phyloP scores from a whole-genome alignment of 768 basidiomycete genomes.

The Russula sp. region DNA sequence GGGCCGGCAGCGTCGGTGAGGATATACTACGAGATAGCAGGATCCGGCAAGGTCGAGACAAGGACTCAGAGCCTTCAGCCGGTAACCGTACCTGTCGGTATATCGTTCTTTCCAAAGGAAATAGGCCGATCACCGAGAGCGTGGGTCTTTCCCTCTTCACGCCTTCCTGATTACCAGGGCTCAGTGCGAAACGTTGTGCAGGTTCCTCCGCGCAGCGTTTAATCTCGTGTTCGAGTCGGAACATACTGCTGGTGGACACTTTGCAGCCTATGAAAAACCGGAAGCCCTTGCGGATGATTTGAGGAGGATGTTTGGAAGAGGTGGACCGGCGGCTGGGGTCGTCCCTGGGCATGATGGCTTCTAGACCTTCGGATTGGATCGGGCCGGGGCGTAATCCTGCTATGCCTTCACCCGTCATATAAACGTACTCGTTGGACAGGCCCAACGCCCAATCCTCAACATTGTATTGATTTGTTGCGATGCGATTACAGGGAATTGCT shows the following conservation, averaged over 20 bases:
- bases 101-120: conserved; percentile 50
- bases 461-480: no score
- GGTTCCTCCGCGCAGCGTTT: conserved; percentile 28
- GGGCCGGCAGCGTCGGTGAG: conserved; percentile 53
- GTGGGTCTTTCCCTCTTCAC: conserved; percentile 29
- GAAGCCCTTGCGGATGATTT: conserved; percentile 44
- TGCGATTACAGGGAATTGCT: no score
- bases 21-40: conserved; percentile 48
- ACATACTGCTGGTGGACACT: conserved; percentile 52
- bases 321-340: conserved; percentile 44
- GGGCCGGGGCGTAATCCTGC: not conserved
- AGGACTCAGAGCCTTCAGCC: conserved; percentile 2
- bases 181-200: not conserved
- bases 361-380: not conserved
- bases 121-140: conserved; percentile 32
- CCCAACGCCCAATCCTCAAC: no score
- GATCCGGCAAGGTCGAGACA: not conserved
- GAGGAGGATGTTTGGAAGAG: conserved; percentile 51
- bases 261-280: conserved; percentile 49
- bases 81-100: conserved; percentile 40
- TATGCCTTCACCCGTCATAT: no score
- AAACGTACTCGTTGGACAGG: no score
- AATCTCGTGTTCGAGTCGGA: conserved; percentile 43
- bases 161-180: not conserved
- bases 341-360: conserved; percentile 32